A percentile compares a stretch with the other conserved stretches of the same genome.
phyloP scores from a whole-genome alignment of 2,329 filamentous ascomycete genomes.

The Zymoseptoria ardabiliae region DNA sequence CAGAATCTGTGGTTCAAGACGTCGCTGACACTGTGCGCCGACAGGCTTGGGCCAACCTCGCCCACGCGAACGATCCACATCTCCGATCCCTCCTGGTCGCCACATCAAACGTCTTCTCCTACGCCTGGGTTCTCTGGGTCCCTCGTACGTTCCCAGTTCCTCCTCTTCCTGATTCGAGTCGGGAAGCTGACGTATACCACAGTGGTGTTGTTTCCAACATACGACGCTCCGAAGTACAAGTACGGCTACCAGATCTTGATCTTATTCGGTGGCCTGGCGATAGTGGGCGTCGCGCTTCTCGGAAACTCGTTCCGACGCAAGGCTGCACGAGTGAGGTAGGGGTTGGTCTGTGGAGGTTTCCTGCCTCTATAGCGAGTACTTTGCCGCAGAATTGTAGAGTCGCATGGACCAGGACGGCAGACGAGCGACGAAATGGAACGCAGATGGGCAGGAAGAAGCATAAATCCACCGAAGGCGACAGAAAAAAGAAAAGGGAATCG shows the following conservation, averaged over 20 bases:
- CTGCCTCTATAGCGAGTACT: too few relatives aligned
- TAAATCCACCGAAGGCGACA: too few relatives aligned
- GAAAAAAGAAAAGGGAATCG: too few relatives aligned
- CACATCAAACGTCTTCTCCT: not conserved
- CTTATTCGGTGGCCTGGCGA: constrained; percentile 9
- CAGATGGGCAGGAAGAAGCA: too few relatives aligned
- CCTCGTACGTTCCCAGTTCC: not conserved
- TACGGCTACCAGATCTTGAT: constrained; percentile 14
- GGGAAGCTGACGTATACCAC: not conserved
- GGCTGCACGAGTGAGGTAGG: not conserved
- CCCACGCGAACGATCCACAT: not conserved
- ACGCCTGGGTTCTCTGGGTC: not conserved
- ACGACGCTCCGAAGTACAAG: constrained; percentile 12
- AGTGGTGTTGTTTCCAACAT: constrained; percentile 11
- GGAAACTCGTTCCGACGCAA: not conserved
- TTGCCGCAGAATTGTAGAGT: too few relatives aligned
- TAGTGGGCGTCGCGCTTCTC: constrained; percentile 1
- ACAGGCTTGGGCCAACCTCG: not conserved
- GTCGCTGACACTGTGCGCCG: not conserved
- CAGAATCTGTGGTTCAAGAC: not conserved
- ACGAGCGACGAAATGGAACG: too few relatives aligned
- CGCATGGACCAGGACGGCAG: too few relatives aligned
- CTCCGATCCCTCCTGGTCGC: not conserved
- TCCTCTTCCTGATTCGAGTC: not conserved
- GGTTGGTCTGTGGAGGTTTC: not conserved